Percentiles rank a stretch among this genome's conserved stretches.
Evolutionary conservation across 2,329 filamentous ascomycete species (phyloP).

Genomic region (Trichoderma breve): DNA sequence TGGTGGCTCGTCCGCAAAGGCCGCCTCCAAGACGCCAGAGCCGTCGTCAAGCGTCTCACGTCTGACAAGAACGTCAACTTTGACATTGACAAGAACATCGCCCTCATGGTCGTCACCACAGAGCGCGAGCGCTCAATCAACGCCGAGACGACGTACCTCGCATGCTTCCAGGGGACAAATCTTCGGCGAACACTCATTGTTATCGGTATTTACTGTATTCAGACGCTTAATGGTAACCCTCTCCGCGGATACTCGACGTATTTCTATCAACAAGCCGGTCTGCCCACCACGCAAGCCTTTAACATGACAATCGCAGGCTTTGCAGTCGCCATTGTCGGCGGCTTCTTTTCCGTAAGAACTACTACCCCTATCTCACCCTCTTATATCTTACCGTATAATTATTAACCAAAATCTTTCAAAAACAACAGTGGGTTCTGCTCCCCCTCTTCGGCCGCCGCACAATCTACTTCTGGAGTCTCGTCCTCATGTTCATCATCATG

Average conservation of each 20-base stretch:
- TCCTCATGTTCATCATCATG: slow-evolving; percentile 38
- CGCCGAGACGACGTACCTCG: slow-evolving; percentile 39
- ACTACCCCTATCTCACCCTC: too few species aligned
- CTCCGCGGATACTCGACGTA: slow-evolving; percentile 31
- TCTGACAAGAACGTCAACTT: slow-evolving; percentile 3
- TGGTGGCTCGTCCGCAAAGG: slow-evolving; percentile 41
- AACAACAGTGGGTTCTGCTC: slow-evolving; percentile 40
- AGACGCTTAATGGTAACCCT: slow-evolving; percentile 27
- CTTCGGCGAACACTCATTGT: slow-evolving; percentile 52
- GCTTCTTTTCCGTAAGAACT: slow-evolving; percentile 33
- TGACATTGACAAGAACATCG: slow-evolving; percentile 34
- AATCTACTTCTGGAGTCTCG: slow-evolving; percentile 45
- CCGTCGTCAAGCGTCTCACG: slow-evolving; percentile 31
- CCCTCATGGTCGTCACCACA: slow-evolving; percentile 43
- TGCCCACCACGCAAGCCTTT: slow-evolving; percentile 28
- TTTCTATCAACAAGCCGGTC: slow-evolving; percentile 34
- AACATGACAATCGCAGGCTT: slow-evolving; percentile 35
- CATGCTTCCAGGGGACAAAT: slow-evolving; percentile 45
- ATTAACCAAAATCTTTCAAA: background rate
- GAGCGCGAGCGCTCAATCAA: slow-evolving; percentile 37
- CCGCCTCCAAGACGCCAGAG: slow-evolving; percentile 31
- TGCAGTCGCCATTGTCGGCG: slow-evolving; percentile 41
- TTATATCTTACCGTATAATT: background rate
- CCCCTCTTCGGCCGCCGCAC: slow-evolving; percentile 43
- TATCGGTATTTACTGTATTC: slow-evolving; percentile 31